A percentile compares a stretch with the other conserved stretches of the same genome.
Conservation (phyloP, 1,284 basidiomycete genomes). For the Papiliotrema nemorosa region DNA sequence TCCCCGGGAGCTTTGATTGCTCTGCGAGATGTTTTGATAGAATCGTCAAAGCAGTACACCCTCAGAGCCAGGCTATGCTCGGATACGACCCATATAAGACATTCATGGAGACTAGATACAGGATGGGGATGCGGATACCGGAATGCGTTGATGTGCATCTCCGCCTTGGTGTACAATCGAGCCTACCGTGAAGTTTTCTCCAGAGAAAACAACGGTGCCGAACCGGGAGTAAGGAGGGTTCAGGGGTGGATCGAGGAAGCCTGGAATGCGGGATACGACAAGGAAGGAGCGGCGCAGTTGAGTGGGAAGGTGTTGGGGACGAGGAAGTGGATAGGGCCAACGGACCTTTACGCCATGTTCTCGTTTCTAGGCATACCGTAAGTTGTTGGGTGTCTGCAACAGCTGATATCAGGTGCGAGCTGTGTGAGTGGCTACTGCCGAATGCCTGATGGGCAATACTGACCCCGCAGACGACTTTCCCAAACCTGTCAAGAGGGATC, state of each 20-base stretch:
- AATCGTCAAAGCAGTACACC: slow-evolving; percentile 57
- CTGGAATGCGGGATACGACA: slow-evolving; percentile 72
- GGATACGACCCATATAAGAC: slow-evolving; percentile 60
- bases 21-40: slow-evolving; percentile 58
- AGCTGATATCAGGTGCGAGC: slow-evolving; percentile 17
- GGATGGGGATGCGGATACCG: slow-evolving; percentile 62
- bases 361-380: slow-evolving; percentile 63
- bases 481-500: slow-evolving; percentile 23
- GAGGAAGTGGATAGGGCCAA: slow-evolving; percentile 66
- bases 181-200: slow-evolving; percentile 25
- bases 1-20: slow-evolving; percentile 68
- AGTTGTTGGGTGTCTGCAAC: slow-evolving; percentile 32
- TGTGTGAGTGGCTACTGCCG: slow-evolving; percentile 22
- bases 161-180: slow-evolving; percentile 57
- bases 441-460: not conserved
- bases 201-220: slow-evolving; percentile 44
- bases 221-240: slow-evolving; percentile 67
- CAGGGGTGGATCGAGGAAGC: slow-evolving; percentile 75
- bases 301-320: slow-evolving; percentile 60
- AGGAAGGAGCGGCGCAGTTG: slow-evolving; percentile 62
- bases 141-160: slow-evolving; percentile 77
- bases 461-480: slow-evolving; percentile 38
- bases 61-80: slow-evolving; percentile 64
- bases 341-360: slow-evolving; percentile 52
- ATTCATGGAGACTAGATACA: slow-evolving; percentile 61